These are phyloP conservation scores for Silene conica DNA, from an alignment of 148 eudicot genomes.

Conservation along the genomic window DNA sequence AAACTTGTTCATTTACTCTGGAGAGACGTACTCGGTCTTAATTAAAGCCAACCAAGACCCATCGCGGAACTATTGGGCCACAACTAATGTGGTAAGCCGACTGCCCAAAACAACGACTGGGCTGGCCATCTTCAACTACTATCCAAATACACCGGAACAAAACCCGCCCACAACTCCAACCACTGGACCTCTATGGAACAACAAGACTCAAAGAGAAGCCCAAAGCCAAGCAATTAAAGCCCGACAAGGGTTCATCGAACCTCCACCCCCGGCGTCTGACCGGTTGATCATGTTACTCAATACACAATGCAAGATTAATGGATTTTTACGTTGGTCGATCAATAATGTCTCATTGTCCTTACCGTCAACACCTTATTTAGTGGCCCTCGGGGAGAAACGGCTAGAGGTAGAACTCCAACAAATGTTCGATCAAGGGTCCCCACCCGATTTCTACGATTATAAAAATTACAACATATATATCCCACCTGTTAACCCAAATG, in stretches of 20 bases:
- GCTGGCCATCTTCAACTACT: constrained; percentile 61
- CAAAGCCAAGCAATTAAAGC: constrained; percentile 57
- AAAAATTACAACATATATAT: constrained; percentile 43
- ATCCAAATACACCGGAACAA: constrained; percentile 48
- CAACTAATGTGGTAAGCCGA: constrained; percentile 52
- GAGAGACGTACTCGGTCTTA: constrained; percentile 82
- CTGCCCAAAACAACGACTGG: constrained; percentile 55
- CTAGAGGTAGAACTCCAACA: constrained; percentile 23
- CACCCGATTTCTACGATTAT: constrained; percentile 49
- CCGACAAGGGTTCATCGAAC: constrained; percentile 32
- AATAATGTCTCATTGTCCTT: constrained; percentile 72
- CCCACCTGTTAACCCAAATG: constrained; percentile 38
- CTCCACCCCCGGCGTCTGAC: constrained; percentile 58
- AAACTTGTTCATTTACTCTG: constrained; percentile 75
- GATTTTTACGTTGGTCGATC: constrained; percentile 49
- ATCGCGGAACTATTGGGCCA: constrained; percentile 68
- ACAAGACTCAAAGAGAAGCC: constrained; percentile 35
- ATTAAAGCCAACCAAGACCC: constrained; percentile 65
- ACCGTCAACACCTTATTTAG: constrained; percentile 74
- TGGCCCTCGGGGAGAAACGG: constrained; percentile 45
- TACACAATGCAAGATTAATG: constrained; percentile 58
- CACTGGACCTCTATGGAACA: constrained; percentile 62
- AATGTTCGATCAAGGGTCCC: constrained; percentile 48
- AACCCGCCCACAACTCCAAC: constrained; percentile 51
- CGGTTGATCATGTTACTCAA: constrained; percentile 59